Percentiles rank a stretch among this genome's conserved stretches.
phyloP scores from a whole-genome alignment of 345 rosid genomes.

The Bruguiera sexangula region DNA sequence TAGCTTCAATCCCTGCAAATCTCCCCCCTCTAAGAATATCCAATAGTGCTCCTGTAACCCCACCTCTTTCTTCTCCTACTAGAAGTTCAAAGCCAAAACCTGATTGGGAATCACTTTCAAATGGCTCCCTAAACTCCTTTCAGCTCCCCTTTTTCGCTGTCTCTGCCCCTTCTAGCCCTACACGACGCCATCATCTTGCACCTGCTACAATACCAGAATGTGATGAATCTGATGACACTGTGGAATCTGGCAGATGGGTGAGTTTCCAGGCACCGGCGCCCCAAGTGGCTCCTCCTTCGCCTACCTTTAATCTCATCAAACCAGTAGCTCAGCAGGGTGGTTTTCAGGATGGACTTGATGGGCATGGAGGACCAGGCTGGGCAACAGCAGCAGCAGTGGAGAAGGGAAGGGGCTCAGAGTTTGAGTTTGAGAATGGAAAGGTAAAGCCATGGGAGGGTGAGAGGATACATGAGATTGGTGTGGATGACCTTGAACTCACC shows the following conservation, averaged over 20 bases:
- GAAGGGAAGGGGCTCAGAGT: conserved; percentile 62
- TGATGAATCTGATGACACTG: conserved; percentile 34
- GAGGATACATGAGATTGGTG: conserved; percentile 89
- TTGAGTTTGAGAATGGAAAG: conserved; percentile 69
- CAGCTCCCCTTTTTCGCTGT: conserved; percentile 19
- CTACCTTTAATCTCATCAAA: conserved; percentile 51
- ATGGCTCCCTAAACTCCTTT: conserved; percentile 36
- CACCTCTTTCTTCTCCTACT: conserved; percentile 32
- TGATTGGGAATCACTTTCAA: conserved; percentile 57
- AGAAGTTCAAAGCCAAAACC: conserved; percentile 40
- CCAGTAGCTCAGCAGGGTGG: conserved; percentile 38
- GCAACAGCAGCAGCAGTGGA: conserved; percentile 34
- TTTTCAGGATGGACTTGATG: conserved; percentile 31
- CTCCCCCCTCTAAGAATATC: conserved; percentile 35
- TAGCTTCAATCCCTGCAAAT: conserved; percentile 32
- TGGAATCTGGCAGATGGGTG: conserved; percentile 34
- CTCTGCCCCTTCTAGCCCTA: conserved; percentile 31
- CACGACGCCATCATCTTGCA: conserved; percentile 14
- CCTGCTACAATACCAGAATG: conserved; percentile 33
- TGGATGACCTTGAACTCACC: conserved; percentile 97
- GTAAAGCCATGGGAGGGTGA: conserved; percentile 99
- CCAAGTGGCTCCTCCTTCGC: conserved; percentile 32
- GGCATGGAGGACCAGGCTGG: conserved; percentile 37
- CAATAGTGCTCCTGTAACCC: conserved; percentile 39
- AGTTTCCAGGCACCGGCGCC: conserved; percentile 21